Evolutionary conservation across 768 basidiomycete species (phyloP), one percentile per base, ranked within the genome.

Genomic region (Suillus bovinus): DNA sequence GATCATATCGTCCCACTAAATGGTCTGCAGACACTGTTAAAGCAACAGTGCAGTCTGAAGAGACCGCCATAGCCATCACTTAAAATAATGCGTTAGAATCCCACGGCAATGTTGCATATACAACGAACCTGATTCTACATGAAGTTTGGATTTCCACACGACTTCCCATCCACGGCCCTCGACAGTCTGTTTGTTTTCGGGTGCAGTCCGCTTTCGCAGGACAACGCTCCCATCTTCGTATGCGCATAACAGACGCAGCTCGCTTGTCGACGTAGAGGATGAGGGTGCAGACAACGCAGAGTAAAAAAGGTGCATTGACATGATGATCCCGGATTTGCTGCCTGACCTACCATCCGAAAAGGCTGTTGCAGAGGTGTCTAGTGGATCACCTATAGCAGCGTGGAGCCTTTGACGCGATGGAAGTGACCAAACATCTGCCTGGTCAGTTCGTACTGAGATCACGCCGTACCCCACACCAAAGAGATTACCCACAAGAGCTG

Each of bases 211-310:
- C 57, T 77, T 79, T 59, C 86, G 88, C 38, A 94, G 74, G 24
- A 83, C 83, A n/a, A 97, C 88, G n/a, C 84, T 80, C 0, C 96
- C 96, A 63, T 90, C 88, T 76, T 99, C 96, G 71, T 93, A 96
- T 1, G 85, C 92, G 42, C 86, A 81, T 0, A 96, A 71, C 6
- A 96, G 74, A 2, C 86, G 81, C 5, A 96, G 78, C 20, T 82
- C 79, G 11, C 70, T 71, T 14, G 66, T 66, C 0, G 71, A 70
- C 22, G 64, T 63, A 47, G 75, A 70, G 1, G 74, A 71, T 34
- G 78, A 72, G 22, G 81, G 69, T n/a, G 75, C 63, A 33, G 66
- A 64, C 60, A 62, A 58, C 2, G 71, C 59, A 52, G 71, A 67
- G 44, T 76, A 73, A 58, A 84, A 86, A 1, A 97, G 77, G 68